Conservation (phyloP, 805 yeast genomes). For the Ogataea minuta region DNA sequence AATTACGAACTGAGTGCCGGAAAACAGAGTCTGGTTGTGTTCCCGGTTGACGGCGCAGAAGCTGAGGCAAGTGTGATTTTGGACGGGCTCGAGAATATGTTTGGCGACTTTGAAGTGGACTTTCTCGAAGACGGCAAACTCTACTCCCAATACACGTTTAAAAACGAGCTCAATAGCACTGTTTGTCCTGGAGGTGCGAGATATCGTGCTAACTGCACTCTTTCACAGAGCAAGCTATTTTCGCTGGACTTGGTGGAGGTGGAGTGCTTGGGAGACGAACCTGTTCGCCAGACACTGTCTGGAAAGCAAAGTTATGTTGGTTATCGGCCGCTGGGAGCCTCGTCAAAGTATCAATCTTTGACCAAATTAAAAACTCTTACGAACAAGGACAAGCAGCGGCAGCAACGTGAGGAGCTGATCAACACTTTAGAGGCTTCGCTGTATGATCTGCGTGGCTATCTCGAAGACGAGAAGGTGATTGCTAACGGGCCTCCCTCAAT, state of each 20-base stretch:
- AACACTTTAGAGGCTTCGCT: conserved; percentile 73
- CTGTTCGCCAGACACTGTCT: conserved; percentile 17
- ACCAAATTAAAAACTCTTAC: conserved; percentile 53
- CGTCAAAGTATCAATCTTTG: conserved; percentile 45
- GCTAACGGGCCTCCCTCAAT: conserved; percentile 41
- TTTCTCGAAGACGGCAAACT: conserved; percentile 33
- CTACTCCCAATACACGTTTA: conserved; percentile 11
- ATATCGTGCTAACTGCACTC: conserved; percentile 27
- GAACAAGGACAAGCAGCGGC: conserved; percentile 52
- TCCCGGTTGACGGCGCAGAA: conserved; percentile 45
- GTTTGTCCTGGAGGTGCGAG: conserved; percentile 40
- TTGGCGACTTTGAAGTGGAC: conserved; percentile 35
- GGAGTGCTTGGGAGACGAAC: conserved; percentile 20
- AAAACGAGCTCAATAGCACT: conserved; percentile 27
- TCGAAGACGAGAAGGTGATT: conserved; percentile 53
- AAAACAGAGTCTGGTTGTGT: conserved; percentile 35
- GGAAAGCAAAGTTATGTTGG: conserved; percentile 36
- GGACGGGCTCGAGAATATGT: conserved; percentile 30
- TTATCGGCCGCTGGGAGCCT: conserved; percentile 48
- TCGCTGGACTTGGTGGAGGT: conserved; percentile 43
- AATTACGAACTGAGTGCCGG: conserved; percentile 42
- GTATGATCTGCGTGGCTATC: conserved; percentile 60
- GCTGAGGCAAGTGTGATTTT: conserved; percentile 33
- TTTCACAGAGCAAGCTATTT: conserved; percentile 40
- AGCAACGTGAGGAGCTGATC: conserved; percentile 52